Base-by-base conservation (phyloP, 176 grass and related monocot genomes). In the Canna indica region DNA sequence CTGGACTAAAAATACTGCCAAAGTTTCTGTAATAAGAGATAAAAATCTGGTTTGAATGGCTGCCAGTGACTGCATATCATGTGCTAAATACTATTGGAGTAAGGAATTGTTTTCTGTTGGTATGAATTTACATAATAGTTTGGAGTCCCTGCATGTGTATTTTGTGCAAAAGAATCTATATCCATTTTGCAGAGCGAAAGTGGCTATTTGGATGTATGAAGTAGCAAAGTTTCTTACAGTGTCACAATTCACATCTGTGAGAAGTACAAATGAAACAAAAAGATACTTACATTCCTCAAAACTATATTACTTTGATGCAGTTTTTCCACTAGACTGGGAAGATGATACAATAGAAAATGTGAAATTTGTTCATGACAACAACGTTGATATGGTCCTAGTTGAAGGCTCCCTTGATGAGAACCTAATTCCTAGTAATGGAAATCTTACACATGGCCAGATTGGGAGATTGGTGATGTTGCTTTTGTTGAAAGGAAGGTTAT, bases 71-170 rank as follows among this genome's bases (percentile, higher is more conserved):
- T 91, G 22, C 48, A 60, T 35, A 20, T 78, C 75, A 5, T 82
- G 41, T 75, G 85, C 85, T 82, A 12, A 69, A 61, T 50, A 26
- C 71, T 91, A 88, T 45, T 74, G 77, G 82, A 70, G 28, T 66
- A 75, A 64, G 41, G 91, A 96, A 72, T 28, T 96, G 0, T 88
- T 31, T 50, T 69, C 52, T 63, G 76, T 96, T 80, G 91, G 88
- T 48, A 30, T 78, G 46, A 48, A 53, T 63, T 76, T 96, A 36
- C 72, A 86, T 20, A 48, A 68, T 10, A 84, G 81, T 38, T 84
- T 96, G 73, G 73, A 81, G 36, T 67, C 63, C 42, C 46, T 96
- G 53, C 28, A 82, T 38, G 42, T 52, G 30, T 61, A 74, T 80
- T 54, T 5, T 47, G 15, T 30, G 27, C 36, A 68, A 20, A n/a